A percentile compares a stretch with the other conserved stretches of the same genome.
Evolutionary conservation across 2,329 filamentous ascomycete genomes (phyloP).

Genomic region (Lanzia echinophila): DNA sequence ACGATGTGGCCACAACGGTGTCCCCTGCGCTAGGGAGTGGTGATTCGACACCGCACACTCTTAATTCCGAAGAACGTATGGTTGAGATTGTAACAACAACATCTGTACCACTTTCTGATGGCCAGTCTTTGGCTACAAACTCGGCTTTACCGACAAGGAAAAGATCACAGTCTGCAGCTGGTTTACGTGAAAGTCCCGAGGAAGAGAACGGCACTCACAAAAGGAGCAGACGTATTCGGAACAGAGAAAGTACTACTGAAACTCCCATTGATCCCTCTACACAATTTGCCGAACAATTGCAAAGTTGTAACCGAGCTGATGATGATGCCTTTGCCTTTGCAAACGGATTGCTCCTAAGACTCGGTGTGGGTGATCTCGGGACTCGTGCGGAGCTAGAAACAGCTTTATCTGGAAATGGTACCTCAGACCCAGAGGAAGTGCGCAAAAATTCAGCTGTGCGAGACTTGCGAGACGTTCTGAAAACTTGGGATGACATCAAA

Average conservation of each 20-base stretch:
- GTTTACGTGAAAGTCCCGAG: conserved; percentile 47
- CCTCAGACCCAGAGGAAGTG: conserved; percentile 15
- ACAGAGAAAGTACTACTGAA: conserved; percentile 46
- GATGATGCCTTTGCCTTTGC: conserved; percentile 28
- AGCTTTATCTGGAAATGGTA: conserved; percentile 17
- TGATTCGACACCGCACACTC: conserved; percentile 12
- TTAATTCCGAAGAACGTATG: conserved; percentile 16
- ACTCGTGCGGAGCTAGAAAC: conserved; percentile 23
- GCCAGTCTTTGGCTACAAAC: conserved; percentile 9
- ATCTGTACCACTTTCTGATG: conserved; percentile 20
- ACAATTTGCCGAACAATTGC: conserved; percentile 47
- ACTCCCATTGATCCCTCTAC: conserved; percentile 46
- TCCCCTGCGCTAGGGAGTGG: conserved; percentile 20
- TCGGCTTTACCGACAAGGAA: conserved; percentile 41
- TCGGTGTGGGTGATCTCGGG: conserved; percentile 28
- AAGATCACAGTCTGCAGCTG: conserved; percentile 56
- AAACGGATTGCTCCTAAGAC: conserved; percentile 21
- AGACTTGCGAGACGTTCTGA: conserved; percentile 33
- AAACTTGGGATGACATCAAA: conserved; percentile 34
- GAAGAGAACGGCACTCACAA: conserved; percentile 54
- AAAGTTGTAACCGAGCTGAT: conserved; percentile 29
- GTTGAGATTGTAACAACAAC: conserved; percentile 20
- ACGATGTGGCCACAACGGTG: conserved; percentile 19
- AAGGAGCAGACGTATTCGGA: conserved; percentile 58
- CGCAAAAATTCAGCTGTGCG: conserved; percentile 26